phyloP scores from a whole-genome alignment of 2,329 filamentous ascomycete species.

The Xylogone sp. region DNA sequence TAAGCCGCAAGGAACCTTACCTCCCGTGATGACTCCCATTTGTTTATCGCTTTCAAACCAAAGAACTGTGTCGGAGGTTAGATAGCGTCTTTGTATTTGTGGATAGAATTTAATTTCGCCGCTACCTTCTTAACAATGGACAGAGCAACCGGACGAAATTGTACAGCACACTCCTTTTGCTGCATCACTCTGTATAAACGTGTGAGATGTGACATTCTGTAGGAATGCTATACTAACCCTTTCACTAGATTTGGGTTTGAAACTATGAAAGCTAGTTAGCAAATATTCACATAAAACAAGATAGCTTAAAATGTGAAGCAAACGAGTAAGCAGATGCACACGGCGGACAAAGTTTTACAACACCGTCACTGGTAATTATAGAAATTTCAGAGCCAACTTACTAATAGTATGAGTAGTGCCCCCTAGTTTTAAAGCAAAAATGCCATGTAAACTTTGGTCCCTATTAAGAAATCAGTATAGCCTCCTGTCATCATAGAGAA shows the following conservation, averaged over 20 bases:
- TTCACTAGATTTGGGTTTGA: slow-evolving; percentile 19
- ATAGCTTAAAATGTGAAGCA: background rate
- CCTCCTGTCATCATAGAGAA: background rate
- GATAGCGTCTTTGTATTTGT: slow-evolving; percentile 16
- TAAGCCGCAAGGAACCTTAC: slow-evolving; percentile 9
- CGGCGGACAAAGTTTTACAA: background rate
- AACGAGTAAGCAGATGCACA: background rate
- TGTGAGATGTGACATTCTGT: slow-evolving; percentile 1
- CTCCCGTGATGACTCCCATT: slow-evolving; percentile 20
- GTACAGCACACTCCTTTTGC: slow-evolving; percentile 19
- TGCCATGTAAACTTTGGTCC: slow-evolving; percentile 20
- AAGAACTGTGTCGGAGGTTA: slow-evolving; percentile 23
- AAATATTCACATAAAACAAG: background rate
- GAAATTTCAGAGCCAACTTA: slow-evolving; percentile 7
- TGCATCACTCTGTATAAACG: slow-evolving; percentile 16
- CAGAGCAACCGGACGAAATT: slow-evolving; percentile 15
- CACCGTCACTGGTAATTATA: too few relatives aligned
- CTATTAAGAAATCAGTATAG: slow-evolving; percentile 11
- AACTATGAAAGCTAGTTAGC: slow-evolving; percentile 10
- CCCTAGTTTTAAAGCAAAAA: slow-evolving; percentile 24
- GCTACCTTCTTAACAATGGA: slow-evolving; percentile 16
- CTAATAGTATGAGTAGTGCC: slow-evolving; percentile 21
- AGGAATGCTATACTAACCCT: slow-evolving; percentile 7
- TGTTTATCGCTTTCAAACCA: slow-evolving; percentile 16
- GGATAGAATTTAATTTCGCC: too few relatives aligned